Evolutionary conservation across 192 early-diverging fungal species (phyloP).

Genomic region (Phlyctochytrium bullatum): DNA sequence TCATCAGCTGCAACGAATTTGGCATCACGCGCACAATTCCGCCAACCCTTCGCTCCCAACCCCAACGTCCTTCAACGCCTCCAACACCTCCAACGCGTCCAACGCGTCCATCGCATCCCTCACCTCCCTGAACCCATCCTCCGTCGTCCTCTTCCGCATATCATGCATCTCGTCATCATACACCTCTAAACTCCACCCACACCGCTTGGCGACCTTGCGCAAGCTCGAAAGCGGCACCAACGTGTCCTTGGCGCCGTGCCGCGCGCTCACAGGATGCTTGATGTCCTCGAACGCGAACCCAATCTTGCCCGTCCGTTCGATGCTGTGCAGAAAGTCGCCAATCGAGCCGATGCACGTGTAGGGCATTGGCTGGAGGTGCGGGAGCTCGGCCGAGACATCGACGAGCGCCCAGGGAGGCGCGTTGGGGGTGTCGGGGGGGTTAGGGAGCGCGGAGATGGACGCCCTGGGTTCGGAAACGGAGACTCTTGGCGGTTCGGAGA

Average conservation of each 20-base stretch:
- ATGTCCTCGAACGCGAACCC: background rate
- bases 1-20: no score
- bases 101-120: no score
- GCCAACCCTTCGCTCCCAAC: no score
- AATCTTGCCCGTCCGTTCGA: background rate
- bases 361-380: background rate
- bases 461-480: background rate
- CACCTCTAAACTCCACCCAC: background rate
- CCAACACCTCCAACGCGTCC: no score
- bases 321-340: background rate
- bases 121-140: no score
- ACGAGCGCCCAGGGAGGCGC: background rate
- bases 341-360: background rate
- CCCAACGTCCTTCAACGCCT: no score
- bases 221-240: background rate
- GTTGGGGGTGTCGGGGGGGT: background rate
- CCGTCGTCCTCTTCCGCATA: no score
- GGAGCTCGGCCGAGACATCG: background rate
- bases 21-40: no score
- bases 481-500: no score
- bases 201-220: background rate
- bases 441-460: background rate
- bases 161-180: no score
- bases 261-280: background rate
- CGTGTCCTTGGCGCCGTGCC: background rate